phyloP scores from a whole-genome alignment of 371 early-diverging fungal species.

The Funneliformis caledonium region DNA sequence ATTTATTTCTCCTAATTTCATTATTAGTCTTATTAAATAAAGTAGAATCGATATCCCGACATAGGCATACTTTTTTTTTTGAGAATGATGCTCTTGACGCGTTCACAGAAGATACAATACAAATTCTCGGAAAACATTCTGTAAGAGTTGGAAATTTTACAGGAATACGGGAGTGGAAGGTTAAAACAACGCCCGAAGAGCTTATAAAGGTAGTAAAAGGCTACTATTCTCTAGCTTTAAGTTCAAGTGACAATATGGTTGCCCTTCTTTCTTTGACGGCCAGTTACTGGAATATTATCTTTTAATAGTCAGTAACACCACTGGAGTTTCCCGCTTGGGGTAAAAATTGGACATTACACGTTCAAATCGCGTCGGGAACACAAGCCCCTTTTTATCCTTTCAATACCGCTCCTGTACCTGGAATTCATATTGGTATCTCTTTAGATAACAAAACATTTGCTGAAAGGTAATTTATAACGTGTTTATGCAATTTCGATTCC shows the following conservation, averaged over 20 bases:
- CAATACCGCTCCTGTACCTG: slow-evolving; percentile 8
- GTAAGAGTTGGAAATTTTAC: slow-evolving; percentile 7
- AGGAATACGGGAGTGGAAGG: slow-evolving; percentile 33
- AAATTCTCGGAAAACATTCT: neutral
- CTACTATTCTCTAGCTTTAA: neutral
- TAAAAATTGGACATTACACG: slow-evolving; percentile 13
- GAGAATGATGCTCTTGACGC: neutral
- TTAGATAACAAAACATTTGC: neutral
- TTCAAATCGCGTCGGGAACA: slow-evolving; percentile 21
- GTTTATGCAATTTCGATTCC: neutral
- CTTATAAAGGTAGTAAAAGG: slow-evolving; percentile 1
- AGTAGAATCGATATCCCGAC: neutral
- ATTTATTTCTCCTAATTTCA: neutral
- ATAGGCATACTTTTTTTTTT: slow-evolving; percentile 21
- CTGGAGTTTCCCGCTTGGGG: neutral
- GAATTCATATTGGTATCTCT: slow-evolving; percentile 32
- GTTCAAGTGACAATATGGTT: neutral
- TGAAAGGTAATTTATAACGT: slow-evolving; percentile 4
- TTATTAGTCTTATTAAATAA: neutral
- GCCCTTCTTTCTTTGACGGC: neutral
- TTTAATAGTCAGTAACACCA: neutral
- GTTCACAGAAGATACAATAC: neutral
- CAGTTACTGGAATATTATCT: neutral
- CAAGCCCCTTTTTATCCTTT: neutral
- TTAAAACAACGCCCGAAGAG: slow-evolving; percentile 4